Percentiles rank a stretch among this genome's conserved stretches.
Evolutionary conservation across 495 filamentous ascomycete genomes (phyloP).

Genomic region (Parathielavia appendiculata): DNA sequence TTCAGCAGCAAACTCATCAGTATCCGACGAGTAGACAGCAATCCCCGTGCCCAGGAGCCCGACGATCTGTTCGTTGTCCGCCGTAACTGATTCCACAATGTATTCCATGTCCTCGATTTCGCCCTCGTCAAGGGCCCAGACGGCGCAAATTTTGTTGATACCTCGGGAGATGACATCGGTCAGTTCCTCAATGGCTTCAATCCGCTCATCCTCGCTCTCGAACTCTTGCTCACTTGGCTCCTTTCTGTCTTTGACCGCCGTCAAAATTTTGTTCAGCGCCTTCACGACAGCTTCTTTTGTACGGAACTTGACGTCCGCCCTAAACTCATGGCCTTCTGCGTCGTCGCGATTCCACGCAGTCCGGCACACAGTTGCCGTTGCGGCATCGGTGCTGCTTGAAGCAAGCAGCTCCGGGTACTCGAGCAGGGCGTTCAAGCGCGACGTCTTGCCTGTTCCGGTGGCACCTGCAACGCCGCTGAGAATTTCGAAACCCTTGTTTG

Average conservation of each 20-base stretch:
- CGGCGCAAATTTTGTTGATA: conserved; percentile 5
- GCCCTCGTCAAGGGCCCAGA: conserved; percentile 13
- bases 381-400: conserved; percentile 21
- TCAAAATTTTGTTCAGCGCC: conserved; percentile 17
- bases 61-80: conserved; percentile 7
- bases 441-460: conserved; percentile 30
- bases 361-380: conserved; percentile 22
- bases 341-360: conserved; percentile 22
- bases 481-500: conserved; percentile 13
- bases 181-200: conserved; percentile 3
- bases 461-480: conserved; percentile 25
- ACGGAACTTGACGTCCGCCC: conserved; percentile 22
- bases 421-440: conserved; percentile 23
- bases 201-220: conserved; percentile 9
- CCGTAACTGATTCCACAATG: conserved; percentile 12
- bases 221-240: background rate
- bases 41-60: conserved; percentile 4
- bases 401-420: conserved; percentile 23
- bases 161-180: background rate
- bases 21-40: conserved; percentile 8
- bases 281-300: conserved; percentile 12
- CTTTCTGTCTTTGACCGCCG: conserved; percentile 5
- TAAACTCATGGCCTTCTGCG: conserved; percentile 11
- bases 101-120: conserved; percentile 25
- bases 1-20: conserved; percentile 9